phyloP scores from a whole-genome alignment of 768 basidiomycete genomes.

The Lyophyllum atratum region DNA sequence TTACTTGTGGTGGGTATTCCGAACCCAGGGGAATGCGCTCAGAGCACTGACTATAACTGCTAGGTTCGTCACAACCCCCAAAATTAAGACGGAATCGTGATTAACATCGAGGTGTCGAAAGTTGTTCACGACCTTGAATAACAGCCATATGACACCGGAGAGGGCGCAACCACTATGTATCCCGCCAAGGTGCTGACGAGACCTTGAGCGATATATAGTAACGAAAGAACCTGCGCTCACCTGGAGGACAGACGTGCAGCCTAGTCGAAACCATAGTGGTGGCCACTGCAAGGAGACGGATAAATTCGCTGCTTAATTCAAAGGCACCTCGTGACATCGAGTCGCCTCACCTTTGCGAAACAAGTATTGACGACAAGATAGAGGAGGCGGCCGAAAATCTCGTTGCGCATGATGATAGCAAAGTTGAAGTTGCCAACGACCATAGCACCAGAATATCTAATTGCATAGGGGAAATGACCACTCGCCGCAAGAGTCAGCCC shows the following conservation, averaged over 20 bases:
- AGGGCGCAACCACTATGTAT: constrained; percentile 78
- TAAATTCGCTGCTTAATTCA: constrained; percentile 8
- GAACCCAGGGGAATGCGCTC: constrained; percentile 77
- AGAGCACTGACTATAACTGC: constrained; percentile 58
- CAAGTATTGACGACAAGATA: constrained; percentile 66
- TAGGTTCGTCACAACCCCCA: constrained; percentile 62
- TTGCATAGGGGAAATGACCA: constrained; percentile 67
- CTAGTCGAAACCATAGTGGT: constrained; percentile 70
- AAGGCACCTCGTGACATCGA: no score
- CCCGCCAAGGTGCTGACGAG: constrained; percentile 70
- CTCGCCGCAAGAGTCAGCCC: constrained; percentile 62
- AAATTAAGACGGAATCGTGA: constrained; percentile 57
- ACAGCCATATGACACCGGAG: constrained; percentile 70
- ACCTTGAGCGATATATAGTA: constrained; percentile 8
- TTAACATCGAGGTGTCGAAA: constrained; percentile 50
- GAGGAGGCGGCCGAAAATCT: constrained; percentile 71
- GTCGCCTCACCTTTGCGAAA: constrained; percentile 61
- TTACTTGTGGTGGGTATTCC: constrained; percentile 82
- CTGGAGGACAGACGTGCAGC: constrained; percentile 73
- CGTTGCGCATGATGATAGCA: constrained; percentile 75
- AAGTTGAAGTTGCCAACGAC: constrained; percentile 73
- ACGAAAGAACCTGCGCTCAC: constrained; percentile 26
- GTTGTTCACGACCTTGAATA: constrained; percentile 61
- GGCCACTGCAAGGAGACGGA: constrained; percentile 52
- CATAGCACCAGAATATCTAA: constrained; percentile 61